Conservation (phyloP, 352 stramenopile genomes). For the Blastocystis sp. region DNA sequence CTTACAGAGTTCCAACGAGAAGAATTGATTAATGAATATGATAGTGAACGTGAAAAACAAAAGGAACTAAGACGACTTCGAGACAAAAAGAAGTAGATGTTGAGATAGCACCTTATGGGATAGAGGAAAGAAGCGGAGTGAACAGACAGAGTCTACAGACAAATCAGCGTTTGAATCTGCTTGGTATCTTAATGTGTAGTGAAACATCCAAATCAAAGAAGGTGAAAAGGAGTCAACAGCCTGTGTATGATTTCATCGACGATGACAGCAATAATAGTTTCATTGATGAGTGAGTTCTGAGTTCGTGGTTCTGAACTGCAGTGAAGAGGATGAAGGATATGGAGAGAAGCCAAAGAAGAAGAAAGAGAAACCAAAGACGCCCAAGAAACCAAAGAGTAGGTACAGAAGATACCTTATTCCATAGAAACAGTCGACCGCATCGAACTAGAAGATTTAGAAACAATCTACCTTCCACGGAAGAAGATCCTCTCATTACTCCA, state of each 20-base stretch:
- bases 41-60: conserved; percentile 29
- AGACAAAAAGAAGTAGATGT: conserved; percentile 5
- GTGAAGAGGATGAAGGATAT: conserved; percentile 14
- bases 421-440: conserved; percentile 19
- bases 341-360: neutral
- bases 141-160: neutral
- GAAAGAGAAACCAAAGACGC: neutral
- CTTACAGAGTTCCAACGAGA: conserved; percentile 38
- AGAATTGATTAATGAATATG: conserved; percentile 48
- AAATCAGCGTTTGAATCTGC: neutral
- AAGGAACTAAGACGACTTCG: conserved; percentile 51
- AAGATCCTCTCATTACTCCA: conserved; percentile 21
- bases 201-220: neutral
- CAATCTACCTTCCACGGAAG: conserved; percentile 5
- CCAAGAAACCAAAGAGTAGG: conserved; percentile 40
- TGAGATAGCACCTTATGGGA: neutral
- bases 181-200: neutral
- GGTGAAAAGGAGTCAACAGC: neutral
- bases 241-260: neutral
- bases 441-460: conserved; percentile 41
- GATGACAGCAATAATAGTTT: conserved; percentile 25
- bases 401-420: neutral
- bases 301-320: neutral
- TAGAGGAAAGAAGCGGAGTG: neutral
- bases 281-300: conserved; percentile 17